Evolutionary conservation across 1,284 basidiomycete genomes (phyloP), one percentile per base, ranked within the genome.

Genomic region (Moesziomyces sp.): DNA sequence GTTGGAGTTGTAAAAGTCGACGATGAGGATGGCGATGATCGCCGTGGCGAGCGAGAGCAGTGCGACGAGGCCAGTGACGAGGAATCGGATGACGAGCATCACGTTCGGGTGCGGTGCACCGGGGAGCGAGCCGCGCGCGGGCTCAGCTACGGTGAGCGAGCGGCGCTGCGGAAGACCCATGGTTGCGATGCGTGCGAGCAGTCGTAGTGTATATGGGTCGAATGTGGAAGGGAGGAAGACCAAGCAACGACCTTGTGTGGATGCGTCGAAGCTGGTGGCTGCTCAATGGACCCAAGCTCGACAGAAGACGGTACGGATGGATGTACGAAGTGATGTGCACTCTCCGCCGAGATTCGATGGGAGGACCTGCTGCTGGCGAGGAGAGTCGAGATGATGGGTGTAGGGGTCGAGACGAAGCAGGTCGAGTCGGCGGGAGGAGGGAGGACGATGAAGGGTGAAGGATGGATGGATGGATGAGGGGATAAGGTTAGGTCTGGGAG

Each of bases 1-100:
- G 59, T 84, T 77, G 1, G 57, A 60, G 70, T 84, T 82, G 80
- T 84, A 85, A 78, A 83, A 85, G 66, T 81, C 52, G 26, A 83
- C 79, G 18, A 82, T 72, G 18, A 84, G 70, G 58, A 80, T 75
- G 57, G 65, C 47, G 63, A 84, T 79, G 67, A 84, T 81, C 42
- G 78, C 68, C 4, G 76, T 76, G 42, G 75, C 76, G 28, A 84
- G 67, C 5, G 77, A 76, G 52, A 82, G 68, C 9, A 72, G 64
- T 52, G 80, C 83, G 28, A 82, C 74, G 42, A 83, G 65, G 19
- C 71, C 43, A n/a, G 81, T 80, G 58, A 84, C 50, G 45, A 83
- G 66, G 54, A 83, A 73, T 14, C 82, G 79, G 16, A 83, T 54
- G 46, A 69, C 74, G 38, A 81, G 69, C 52, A 84, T 74, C 26